Evolutionary conservation across 257 asterid species (phyloP), one percentile per base, ranked within the genome.

Genomic region (Forsythia suspensa): DNA sequence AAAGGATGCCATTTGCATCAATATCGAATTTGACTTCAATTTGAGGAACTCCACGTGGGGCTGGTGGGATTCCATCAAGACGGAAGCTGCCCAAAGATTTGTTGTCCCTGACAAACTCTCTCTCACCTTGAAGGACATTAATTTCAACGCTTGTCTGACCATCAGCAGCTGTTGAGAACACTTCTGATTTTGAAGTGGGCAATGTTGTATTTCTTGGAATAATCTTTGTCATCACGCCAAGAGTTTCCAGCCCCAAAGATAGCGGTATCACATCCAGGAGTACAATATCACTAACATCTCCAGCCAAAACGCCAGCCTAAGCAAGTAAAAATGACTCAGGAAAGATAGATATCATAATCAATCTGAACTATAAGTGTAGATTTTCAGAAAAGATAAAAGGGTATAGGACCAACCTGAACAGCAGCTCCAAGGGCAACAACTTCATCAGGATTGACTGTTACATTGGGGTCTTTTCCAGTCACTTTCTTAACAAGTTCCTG

Each of bases 351-450:
- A 2, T 44, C 20, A 44, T 4, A 69, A 48, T 11, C 70, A 48
- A 40, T 34, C 3, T 24, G 38, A 21, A 29, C 63, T 15, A 42
- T 24, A 21, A 34, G 15, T 11, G 4, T n/a, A 72, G 41, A 24
- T 2, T 8, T n/a, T 20, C 66, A 18, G 8, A 7, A 72, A 41
- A 72, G 42, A 8, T 71, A 46, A 34, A 20, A 5, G 39, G 9
- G 65, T 7, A 44, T 44, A 44, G 10, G 61, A 4, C 79, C 51
- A 44, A 85, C 93, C 90, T 89, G 93, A 76, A 89, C 93, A 34
- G 93, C 93, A 70, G 93, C 93, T 77, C 93, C 93, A 70, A 89
- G 90, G 43, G 93, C 93, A 80, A 89, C 93, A 40, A 87, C 93
- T 87, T 89, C 93, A 84, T 89, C 93, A 21, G 93, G 93, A 75